Evolutionary conservation across 1,284 basidiomycete species (phyloP), one percentile per base, ranked within the genome.

Genomic region (Ganoderma lucidum): DNA sequence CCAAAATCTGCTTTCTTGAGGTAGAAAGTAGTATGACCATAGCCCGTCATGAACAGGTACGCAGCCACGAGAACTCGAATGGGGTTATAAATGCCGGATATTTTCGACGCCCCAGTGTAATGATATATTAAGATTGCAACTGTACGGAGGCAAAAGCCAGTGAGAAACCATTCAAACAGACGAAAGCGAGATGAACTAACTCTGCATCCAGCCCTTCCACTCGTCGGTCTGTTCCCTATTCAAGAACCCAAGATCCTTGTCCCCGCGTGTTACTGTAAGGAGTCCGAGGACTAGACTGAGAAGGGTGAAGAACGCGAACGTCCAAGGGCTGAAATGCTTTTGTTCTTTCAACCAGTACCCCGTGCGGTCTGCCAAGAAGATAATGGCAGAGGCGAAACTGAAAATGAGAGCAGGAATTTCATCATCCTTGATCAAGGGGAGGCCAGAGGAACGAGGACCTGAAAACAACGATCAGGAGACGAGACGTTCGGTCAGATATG

Each of bases 161-260:
- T 35, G 70, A 62, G 32, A 37, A 42, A n/a, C 15, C 28, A 23
- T 1, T 12, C 8, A 17, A 2, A 9, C 2, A 6, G 19, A 37
- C 37, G 45, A 23, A 41, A 32, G 6, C 51, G 30, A 32, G 28
- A 9, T 12, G 28, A 1, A 83, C 91, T 69, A 77, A 95, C 94
- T 86, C 83, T 97, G 95, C 95, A 97, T 97, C 95, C 95, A 97
- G 0, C 95, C 95, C 80, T 97, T 97, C 94, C 94, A 96, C 81
- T 97, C 95, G 75, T 97, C 95, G 0, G 95, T 96, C 80, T 97
- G 94, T 64, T 96, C 94, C 64, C 95, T 86, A 76, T 96, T 96
- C 74, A 97, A 82, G 80, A 96, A 94, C 0, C 96, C 95, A 62
- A 93, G 81, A 78, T 97, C 95, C 75, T 93, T 94, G 74, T 93